A percentile compares a stretch with the other conserved stretches of the same genome.
Evolutionary conservation across 2,329 filamentous ascomycete species (phyloP).

Genomic region (Phyllosticta paracitricarpa): DNA sequence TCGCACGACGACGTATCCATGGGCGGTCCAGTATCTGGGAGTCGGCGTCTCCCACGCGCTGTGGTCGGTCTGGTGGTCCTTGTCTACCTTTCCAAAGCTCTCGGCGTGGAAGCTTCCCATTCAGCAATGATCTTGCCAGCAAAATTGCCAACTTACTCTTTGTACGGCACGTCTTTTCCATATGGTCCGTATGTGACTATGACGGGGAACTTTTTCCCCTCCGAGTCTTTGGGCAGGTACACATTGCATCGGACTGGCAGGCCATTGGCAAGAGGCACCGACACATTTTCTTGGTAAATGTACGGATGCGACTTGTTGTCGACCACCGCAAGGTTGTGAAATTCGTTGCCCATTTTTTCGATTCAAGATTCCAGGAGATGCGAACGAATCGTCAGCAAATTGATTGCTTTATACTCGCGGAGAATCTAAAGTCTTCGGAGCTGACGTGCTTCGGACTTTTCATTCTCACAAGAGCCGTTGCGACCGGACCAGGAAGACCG

Average conservation of each 20-base stretch:
- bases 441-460: neutral
- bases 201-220: neutral
- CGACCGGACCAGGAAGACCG: neutral
- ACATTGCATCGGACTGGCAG: constrained; percentile 39
- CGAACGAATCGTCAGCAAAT: neutral
- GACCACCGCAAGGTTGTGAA: constrained; percentile 23
- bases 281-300: constrained; percentile 41
- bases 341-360: constrained; percentile 2
- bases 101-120: constrained; percentile 25
- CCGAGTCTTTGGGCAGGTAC: constrained; percentile 36
- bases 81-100: constrained; percentile 42
- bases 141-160: neutral
- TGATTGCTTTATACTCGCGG: neutral
- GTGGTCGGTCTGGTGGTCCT: constrained; percentile 43
- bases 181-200: neutral
- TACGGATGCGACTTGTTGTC: constrained; percentile 31
- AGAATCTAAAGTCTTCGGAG: neutral
- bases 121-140: neutral
- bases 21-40: constrained; percentile 45
- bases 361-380: neutral
- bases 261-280: constrained; percentile 30
- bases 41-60: constrained; percentile 52
- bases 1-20: constrained; percentile 47
- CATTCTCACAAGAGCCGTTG: neutral
- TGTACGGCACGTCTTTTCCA: neutral